Conservation (phyloP, 1,139 yeast genomes). For the Candida tropicalis region DNA sequence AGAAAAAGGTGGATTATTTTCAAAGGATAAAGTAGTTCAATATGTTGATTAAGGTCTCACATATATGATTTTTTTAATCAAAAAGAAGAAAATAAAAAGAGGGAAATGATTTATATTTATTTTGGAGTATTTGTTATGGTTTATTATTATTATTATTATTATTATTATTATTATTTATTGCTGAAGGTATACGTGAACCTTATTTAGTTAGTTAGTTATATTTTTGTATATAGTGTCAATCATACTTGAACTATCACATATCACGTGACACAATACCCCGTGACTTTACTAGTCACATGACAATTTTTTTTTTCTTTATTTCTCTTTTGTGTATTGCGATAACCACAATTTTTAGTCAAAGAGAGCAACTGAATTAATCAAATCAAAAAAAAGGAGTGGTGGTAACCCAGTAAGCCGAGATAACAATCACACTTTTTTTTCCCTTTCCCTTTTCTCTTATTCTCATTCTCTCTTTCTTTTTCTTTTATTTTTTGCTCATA, state of each 20-base stretch:
- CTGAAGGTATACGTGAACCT: background rate
- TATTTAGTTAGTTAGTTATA: no score
- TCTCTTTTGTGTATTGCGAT: background rate
- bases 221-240: no score
- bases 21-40: conserved; percentile 3
- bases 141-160: no score
- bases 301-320: background rate
- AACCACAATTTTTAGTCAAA: background rate
- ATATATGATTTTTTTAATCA: no score
- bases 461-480: conserved; percentile 3
- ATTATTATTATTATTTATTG: no score
- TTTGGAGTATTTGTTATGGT: background rate
- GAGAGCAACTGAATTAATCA: background rate
- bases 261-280: background rate
- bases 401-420: background rate
- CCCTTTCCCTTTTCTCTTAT: background rate
- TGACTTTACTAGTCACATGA: background rate
- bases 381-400: background rate
- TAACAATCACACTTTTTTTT: conserved; percentile 4
- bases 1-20: conserved; percentile 18
- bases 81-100: background rate
- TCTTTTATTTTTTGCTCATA: no score
- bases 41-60: background rate
- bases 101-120: background rate
- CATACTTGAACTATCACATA: no score